Conservation (phyloP, 2,329 filamentous ascomycete genomes). For the Aspergillus ochraceoroseus region DNA sequence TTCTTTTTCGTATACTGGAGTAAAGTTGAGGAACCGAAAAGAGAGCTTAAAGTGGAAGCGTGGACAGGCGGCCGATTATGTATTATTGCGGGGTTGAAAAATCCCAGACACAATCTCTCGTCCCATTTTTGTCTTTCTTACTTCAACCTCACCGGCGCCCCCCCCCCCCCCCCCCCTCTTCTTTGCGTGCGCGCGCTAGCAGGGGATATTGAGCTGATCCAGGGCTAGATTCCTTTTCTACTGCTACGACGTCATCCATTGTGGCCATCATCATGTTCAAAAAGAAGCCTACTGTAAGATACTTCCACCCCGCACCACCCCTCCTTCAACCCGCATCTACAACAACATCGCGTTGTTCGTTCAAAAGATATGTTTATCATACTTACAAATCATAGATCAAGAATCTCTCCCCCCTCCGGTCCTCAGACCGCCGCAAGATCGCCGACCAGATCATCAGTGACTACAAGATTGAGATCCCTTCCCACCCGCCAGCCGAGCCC, state of each 20-base stretch:
- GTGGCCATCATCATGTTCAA: conserved; percentile 52
- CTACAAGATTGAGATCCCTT: conserved; percentile 51
- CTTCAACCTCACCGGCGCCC: too few species aligned
- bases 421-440: conserved; percentile 62
- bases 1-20: too few species aligned
- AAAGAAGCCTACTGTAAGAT: conserved; percentile 55
- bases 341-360: too few species aligned
- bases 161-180: too few species aligned
- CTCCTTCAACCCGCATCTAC: too few species aligned
- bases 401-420: conserved; percentile 60
- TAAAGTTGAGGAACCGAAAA: too few species aligned
- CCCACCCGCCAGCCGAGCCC: conserved; percentile 28
- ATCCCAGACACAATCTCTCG: neutral
- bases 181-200: neutral
- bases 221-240: too few species aligned
- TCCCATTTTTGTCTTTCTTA: conserved; percentile 5
- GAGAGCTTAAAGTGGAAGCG: too few species aligned
- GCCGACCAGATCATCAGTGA: conserved; percentile 63
- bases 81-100: conserved; percentile 21
- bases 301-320: conserved; percentile 27
- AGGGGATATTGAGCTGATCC: too few species aligned
- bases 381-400: conserved; percentile 50
- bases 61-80: conserved; percentile 22
- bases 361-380: neutral
- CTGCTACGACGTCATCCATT: neutral